Conservation (phyloP, 352 stramenopile species). For the Globisporangium yorkense region DNA sequence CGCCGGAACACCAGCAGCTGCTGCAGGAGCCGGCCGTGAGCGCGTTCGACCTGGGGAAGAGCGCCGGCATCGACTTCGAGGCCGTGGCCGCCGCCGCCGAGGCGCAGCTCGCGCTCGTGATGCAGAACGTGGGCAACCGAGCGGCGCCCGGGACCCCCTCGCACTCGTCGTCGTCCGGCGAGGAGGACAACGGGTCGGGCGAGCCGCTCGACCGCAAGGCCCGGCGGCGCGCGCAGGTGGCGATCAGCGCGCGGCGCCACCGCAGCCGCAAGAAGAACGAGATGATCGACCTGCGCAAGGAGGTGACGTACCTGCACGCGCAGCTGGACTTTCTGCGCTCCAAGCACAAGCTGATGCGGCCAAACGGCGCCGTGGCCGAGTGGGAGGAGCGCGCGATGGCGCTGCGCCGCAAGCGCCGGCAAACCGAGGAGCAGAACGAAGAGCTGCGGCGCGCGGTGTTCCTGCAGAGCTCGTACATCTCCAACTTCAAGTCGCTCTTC, state of each 20-base stretch:
- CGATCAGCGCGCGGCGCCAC: slow-evolving; percentile 33
- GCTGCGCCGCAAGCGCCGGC: slow-evolving; percentile 23
- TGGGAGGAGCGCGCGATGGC: slow-evolving; percentile 28
- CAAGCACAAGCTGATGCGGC: slow-evolving; percentile 22
- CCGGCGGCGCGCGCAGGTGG: slow-evolving; percentile 23
- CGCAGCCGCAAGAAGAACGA: slow-evolving; percentile 43
- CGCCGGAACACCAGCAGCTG: not conserved
- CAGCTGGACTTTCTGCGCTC: slow-evolving; percentile 27
- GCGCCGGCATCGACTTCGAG: slow-evolving; percentile 5
- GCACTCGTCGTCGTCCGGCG: slow-evolving; percentile 11
- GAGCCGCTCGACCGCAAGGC: slow-evolving; percentile 19
- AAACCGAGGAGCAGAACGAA: slow-evolving; percentile 37
- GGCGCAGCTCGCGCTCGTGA: not conserved
- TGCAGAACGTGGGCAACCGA: not conserved
- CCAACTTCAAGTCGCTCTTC: slow-evolving; percentile 31
- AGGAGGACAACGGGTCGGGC: not conserved
- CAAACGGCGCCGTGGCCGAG: slow-evolving; percentile 17
- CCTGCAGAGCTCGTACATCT: slow-evolving; percentile 38
- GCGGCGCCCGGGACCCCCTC: not conserved
- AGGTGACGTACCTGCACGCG: slow-evolving; percentile 26
- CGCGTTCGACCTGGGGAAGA: slow-evolving; percentile 7
- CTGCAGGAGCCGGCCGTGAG: not conserved
- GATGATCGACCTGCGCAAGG: slow-evolving; percentile 29
- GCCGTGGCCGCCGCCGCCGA: not conserved
- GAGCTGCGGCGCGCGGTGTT: slow-evolving; percentile 43